Evolutionary conservation across 2,329 filamentous ascomycete species (phyloP), one percentile per base, ranked within the genome.

Genomic region (Clarireedia hainanense): DNA sequence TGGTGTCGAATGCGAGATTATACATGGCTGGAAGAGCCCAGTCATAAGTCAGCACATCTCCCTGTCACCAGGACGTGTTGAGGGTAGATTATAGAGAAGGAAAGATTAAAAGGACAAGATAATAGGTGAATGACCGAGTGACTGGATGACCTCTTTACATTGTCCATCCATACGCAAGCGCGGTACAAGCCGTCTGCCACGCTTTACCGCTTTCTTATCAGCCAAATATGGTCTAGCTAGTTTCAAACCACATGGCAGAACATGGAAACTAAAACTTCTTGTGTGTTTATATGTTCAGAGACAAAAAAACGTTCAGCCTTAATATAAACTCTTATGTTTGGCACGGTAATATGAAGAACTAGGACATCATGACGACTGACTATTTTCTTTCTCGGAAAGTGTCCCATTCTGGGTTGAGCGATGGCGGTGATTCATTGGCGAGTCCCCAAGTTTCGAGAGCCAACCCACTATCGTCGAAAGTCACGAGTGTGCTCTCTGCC

Each of bases 401-500:
- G 12, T 45, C 47, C 12, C 36, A 50, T 20, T 61, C 66, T 2
- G 61, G 61, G 7, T 26, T 63, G 15, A 59, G 48, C 56, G 66
- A 66, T 56, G 59, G 54, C 7, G n/a, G 52, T 15, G 62, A 61
- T 12, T 57, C 57, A 65, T 66, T 47, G 57, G 49, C 57, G 7
- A 62, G 56, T 23, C 65, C 52, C 62, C 67, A 55, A 63, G 64
- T 57, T 59, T 69, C 24, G 61, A 63, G 69, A 26, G 69, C 70
- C 48, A 80, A 83, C 70, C 86, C 90, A 6, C 75, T 97, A 34
- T 85, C 89, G 6, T 86, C 86, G 58, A 90, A 94, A 68, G 81
- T 96, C 63, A 88, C 89, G 24, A 85, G 82, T 59, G 87, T 97
- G 42, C 80, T 97, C 49, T 96, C 94, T 4, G 86, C 90, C 2